These are phyloP conservation scores for Torulaspora quercuum DNA, from an alignment of 805 yeast genomes.

Conservation along the genomic window DNA sequence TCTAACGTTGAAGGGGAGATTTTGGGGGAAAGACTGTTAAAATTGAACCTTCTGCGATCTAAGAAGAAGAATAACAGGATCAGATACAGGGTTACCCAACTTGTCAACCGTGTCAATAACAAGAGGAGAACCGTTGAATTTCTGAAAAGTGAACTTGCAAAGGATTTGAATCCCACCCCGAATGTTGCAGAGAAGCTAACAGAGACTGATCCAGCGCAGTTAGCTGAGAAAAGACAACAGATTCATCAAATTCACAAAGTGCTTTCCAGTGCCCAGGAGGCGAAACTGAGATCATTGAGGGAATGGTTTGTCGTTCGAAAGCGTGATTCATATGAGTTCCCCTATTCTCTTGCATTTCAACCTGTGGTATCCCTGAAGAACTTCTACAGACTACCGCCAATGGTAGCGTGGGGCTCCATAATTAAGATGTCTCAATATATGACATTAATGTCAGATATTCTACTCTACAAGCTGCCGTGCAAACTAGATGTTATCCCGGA, in stretches of 20 bases:
- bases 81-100: conserved; percentile 15
- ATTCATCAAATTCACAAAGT: conserved; percentile 18
- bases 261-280: conserved; percentile 12
- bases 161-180: not conserved
- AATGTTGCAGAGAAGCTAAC: not conserved
- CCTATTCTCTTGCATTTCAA: conserved; percentile 26
- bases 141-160: conserved; percentile 1
- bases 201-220: conserved; percentile 1
- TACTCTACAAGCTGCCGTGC: conserved; percentile 19
- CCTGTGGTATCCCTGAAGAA: conserved; percentile 29
- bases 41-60: conserved; percentile 17
- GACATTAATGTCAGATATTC: conserved; percentile 15
- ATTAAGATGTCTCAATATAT: conserved; percentile 25
- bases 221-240: conserved; percentile 11
- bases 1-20: conserved; percentile 14
- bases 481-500: conserved; percentile 7
- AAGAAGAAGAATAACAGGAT: conserved; percentile 23
- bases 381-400: conserved; percentile 21
- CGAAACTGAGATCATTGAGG: conserved; percentile 15
- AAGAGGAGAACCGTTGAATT: conserved; percentile 6
- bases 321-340: conserved; percentile 24
- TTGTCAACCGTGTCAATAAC: conserved; percentile 11
- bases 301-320: conserved; percentile 26
- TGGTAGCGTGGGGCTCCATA: conserved; percentile 22
- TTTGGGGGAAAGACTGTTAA: conserved; percentile 16